These are phyloP conservation scores for Ogataea methanolica DNA, from an alignment of 805 yeast species.

Conservation along the genomic window DNA sequence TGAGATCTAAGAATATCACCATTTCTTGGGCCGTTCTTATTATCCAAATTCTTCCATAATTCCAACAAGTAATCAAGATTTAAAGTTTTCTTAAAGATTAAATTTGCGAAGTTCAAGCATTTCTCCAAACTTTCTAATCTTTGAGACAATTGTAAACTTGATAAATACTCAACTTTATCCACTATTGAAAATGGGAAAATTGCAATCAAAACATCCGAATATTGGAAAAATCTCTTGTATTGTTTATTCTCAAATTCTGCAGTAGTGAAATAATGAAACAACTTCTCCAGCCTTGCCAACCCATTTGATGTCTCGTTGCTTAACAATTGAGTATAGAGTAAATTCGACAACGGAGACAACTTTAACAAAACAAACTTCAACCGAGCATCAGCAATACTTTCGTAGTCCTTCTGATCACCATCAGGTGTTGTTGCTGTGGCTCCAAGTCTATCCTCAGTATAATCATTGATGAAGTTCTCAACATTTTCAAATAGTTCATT, in stretches of 20 bases:
- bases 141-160: constrained; percentile 5
- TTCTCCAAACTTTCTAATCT: constrained; percentile 9
- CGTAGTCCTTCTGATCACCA: constrained; percentile 1
- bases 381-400: not conserved
- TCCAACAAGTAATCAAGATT: constrained; percentile 23
- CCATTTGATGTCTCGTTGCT: constrained; percentile 30
- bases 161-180: constrained; percentile 17
- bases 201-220: constrained; percentile 24
- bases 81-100: constrained; percentile 22
- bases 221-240: constrained; percentile 7
- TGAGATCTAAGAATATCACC: constrained; percentile 24
- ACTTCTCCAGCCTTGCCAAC: constrained; percentile 16
- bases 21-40: constrained; percentile 12
- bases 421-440: constrained; percentile 2
- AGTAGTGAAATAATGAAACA: constrained; percentile 5
- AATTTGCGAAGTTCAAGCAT: constrained; percentile 20
- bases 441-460: constrained; percentile 28
- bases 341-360: constrained; percentile 56
- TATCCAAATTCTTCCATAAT: constrained; percentile 27
- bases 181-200: constrained; percentile 28
- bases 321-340: constrained; percentile 49
- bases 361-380: constrained; percentile 34
- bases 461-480: constrained; percentile 33
- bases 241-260: not conserved
- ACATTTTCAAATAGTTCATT: constrained; percentile 13